A percentile compares a stretch with the other conserved stretches of the same genome.
These are phyloP conservation scores for Suillus ampliporus DNA, from an alignment of 768 basidiomycete genomes.

Conservation along the genomic window DNA sequence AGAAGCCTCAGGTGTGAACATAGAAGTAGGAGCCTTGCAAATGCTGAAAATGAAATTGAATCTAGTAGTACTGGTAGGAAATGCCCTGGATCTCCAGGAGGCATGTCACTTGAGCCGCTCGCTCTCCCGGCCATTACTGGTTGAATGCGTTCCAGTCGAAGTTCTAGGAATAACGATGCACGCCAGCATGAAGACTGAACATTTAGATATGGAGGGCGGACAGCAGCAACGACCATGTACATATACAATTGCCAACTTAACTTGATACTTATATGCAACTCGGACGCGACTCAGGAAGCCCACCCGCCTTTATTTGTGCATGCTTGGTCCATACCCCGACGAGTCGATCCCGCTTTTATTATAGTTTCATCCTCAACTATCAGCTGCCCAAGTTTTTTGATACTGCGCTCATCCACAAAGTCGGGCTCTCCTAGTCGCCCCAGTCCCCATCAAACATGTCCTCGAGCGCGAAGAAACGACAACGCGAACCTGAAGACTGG, in stretches of 20 bases:
- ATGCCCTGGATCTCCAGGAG: no score
- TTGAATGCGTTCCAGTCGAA: neutral
- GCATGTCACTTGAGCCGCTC: neutral
- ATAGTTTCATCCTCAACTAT: slow-evolving; percentile 8
- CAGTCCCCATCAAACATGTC: neutral
- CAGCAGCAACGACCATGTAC: neutral
- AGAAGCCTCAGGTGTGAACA: no score
- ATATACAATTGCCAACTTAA: neutral
- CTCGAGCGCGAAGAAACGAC: slow-evolving; percentile 13
- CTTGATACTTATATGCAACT: neutral
- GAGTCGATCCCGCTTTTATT: slow-evolving; percentile 1
- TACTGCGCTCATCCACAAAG: neutral
- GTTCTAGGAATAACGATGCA: neutral
- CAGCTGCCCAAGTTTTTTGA: slow-evolving; percentile 2
- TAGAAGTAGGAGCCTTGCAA: no score
- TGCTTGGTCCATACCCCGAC: slow-evolving; percentile 4
- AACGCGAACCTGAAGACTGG: slow-evolving; percentile 15
- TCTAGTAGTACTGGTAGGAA: no score
- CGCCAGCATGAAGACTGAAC: neutral
- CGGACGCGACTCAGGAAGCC: neutral
- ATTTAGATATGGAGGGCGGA: neutral
- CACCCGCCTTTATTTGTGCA: slow-evolving; percentile 5
- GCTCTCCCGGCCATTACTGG: no score
- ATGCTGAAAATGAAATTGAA: no score
- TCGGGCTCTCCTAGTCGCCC: neutral